A percentile compares a stretch with the other conserved stretches of the same genome.
Conservation (phyloP, 2,329 filamentous ascomycete species). For the Xylariaceae sp. region DNA sequence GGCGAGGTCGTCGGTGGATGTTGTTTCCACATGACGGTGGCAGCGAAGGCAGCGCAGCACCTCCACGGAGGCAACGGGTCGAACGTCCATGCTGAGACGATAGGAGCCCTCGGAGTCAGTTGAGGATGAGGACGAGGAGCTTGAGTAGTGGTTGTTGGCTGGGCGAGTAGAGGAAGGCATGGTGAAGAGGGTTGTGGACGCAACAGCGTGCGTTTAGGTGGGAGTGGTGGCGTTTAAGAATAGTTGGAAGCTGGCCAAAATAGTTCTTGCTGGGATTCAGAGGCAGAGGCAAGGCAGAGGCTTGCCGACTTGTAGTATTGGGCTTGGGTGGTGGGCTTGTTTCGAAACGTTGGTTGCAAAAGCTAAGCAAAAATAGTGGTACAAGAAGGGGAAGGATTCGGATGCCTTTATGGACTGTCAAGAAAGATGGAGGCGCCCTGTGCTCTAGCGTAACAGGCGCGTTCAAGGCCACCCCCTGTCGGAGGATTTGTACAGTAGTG, state of each 20-base stretch:
- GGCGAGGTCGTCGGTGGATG: conserved; percentile 63
- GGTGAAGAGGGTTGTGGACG: conserved; percentile 17
- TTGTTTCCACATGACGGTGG: conserved; percentile 66
- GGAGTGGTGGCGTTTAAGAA: background rate
- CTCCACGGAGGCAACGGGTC: conserved; percentile 58
- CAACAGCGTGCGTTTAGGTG: background rate
- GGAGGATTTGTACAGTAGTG: background rate
- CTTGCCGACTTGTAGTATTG: no score
- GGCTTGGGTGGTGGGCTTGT: background rate
- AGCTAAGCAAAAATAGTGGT: conserved; percentile 1
- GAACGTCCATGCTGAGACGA: conserved; percentile 56
- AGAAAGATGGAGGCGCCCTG: conserved; percentile 17
- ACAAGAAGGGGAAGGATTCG: conserved; percentile 12
- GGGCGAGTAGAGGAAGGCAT: conserved; percentile 44
- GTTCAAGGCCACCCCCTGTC: conserved; percentile 15
- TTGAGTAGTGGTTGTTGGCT: conserved; percentile 45
- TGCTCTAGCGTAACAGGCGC: conserved; percentile 7
- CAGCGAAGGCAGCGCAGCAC: conserved; percentile 59
- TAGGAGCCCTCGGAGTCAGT: conserved; percentile 52
- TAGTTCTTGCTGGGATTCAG: background rate
- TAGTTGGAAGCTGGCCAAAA: background rate
- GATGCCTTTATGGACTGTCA: conserved; percentile 22
- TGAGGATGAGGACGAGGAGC: conserved; percentile 47
- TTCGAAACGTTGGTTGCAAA: conserved; percentile 8
- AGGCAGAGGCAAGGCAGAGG: no score